Evolutionary conservation across 2,329 filamentous ascomycete genomes (phyloP).

Genomic region (Hirsutella rhossiliensis): DNA sequence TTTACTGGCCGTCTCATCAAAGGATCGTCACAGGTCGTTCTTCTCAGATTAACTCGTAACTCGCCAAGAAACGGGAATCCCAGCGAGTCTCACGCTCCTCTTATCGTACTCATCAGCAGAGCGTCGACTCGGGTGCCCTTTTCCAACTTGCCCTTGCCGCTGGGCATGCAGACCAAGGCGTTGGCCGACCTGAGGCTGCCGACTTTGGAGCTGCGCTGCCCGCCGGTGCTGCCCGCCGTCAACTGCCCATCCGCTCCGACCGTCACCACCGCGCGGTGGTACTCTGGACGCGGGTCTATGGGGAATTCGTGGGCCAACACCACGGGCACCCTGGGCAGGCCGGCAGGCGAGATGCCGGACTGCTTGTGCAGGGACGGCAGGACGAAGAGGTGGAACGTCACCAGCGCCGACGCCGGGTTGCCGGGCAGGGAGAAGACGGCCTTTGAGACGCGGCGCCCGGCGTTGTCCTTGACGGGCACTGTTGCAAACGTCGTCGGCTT

Average conservation of each 20-base stretch:
- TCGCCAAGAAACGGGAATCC: neutral
- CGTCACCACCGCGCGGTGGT: slow-evolving; percentile 71
- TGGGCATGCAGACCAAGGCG: slow-evolving; percentile 66
- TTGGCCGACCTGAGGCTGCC: slow-evolving; percentile 85
- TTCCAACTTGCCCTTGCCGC: slow-evolving; percentile 47
- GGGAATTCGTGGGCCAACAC: slow-evolving; percentile 58
- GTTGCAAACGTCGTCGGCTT: slow-evolving; percentile 97
- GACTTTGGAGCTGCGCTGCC: slow-evolving; percentile 80
- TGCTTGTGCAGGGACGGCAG: slow-evolving; percentile 73
- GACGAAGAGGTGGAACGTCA: slow-evolving; percentile 90
- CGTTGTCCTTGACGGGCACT: slow-evolving; percentile 52
- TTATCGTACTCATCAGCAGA: slow-evolving; percentile 56
- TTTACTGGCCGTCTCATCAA: too few species aligned
- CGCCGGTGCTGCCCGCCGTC: slow-evolving; percentile 70
- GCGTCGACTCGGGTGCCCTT: slow-evolving; percentile 66
- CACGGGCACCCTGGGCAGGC: slow-evolving; percentile 63
- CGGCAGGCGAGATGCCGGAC: slow-evolving; percentile 53
- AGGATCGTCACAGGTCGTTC: too few species aligned
- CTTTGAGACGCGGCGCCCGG: slow-evolving; percentile 47
- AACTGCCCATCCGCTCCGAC: slow-evolving; percentile 55
- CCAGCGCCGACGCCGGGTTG: slow-evolving; percentile 85
- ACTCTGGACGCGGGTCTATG: slow-evolving; percentile 74
- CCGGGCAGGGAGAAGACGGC: slow-evolving; percentile 84
- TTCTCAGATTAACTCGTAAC: neutral
- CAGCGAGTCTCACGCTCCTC: slow-evolving; percentile 4